Base-by-base conservation (phyloP, 2,329 filamentous ascomycete species). In the Paecilomyces variotii region DNA sequence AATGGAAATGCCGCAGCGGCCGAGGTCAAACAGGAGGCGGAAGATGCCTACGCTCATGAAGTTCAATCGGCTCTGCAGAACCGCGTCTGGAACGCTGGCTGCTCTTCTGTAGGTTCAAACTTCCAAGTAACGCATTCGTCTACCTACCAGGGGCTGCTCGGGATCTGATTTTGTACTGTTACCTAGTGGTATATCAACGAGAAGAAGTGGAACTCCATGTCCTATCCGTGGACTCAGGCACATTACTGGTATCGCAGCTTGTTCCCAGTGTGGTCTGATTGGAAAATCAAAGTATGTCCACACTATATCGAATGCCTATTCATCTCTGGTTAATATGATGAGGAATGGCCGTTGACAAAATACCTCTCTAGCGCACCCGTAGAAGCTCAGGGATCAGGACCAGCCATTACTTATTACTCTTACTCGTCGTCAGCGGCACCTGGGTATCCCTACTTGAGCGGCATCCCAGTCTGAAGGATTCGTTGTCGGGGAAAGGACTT, bases 261-360 rank as follows among this genome's bases (percentile, higher is more conserved):
- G 61, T 84, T 82, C 61, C 81, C 81, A 2, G 76, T 72, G 26
- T 84, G 79, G 79, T 70, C 63, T n/a, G 76, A 84, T 61, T 84
- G 81, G 82, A 74, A 78, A 19, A 76, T 81, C 14, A 73, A 70
- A 35, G 34, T 39, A 39, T n/a, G 34, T 14, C 5, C 14, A 2
- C 34, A 14, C 5, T 5, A 39, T n/a, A n/a, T 11, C 12, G 3
- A n/a, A 14, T 39, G 2, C 14, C 34, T n/a, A n/a, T 28, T 30
- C 28, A 30, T 30, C 28, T 30, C 5, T 30, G 7, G 30, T 32
- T 32, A 10, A 32, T 32, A 32, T 32, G 7, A 32, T 9, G 30
- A 2, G 30, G 30, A 7, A 32, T 32, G 30, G 30, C 9, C 30
- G 30, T 32, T 32, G 30, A 32, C 30, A 7, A 10, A 10, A 32